These are phyloP conservation scores for Clarireedia paspali DNA, from an alignment of 2,329 filamentous ascomycete genomes.

Conservation along the genomic window DNA sequence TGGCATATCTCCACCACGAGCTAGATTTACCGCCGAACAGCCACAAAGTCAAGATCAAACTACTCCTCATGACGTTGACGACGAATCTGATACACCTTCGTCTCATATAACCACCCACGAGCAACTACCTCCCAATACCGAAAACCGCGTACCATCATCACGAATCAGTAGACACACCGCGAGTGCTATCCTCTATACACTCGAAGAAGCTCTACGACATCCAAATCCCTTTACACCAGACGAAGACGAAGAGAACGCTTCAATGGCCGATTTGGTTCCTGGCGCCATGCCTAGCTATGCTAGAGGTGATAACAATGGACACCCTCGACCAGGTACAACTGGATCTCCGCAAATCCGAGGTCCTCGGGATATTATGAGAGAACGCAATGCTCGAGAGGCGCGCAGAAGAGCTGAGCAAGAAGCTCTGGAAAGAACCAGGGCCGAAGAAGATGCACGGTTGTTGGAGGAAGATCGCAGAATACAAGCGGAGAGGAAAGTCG, in stretches of 20 bases:
- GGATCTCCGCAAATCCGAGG: conserved; percentile 59
- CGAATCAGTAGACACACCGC: conserved; percentile 78
- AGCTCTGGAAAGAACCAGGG: conserved; percentile 37
- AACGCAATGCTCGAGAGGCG: conserved; percentile 70
- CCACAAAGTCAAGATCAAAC: conserved; percentile 13
- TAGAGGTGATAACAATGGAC: conserved; percentile 41
- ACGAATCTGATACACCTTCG: conserved; percentile 20
- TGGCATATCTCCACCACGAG: conserved; percentile 26
- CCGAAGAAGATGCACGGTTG: conserved; percentile 43
- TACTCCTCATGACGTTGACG: conserved; percentile 23
- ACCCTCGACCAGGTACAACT: conserved; percentile 40
- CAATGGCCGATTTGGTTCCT: conserved; percentile 79
- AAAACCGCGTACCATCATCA: conserved; percentile 40
- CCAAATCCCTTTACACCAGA: conserved; percentile 80
- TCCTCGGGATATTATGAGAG: conserved; percentile 86
- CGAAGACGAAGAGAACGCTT: conserved; percentile 77
- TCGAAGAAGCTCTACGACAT: conserved; percentile 82
- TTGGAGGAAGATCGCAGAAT: conserved; percentile 48
- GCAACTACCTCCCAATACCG: not conserved
- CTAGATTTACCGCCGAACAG: conserved; percentile 18
- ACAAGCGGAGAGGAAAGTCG: conserved; percentile 51
- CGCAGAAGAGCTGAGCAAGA: conserved; percentile 50
- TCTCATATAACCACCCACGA: conserved; percentile 18
- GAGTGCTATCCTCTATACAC: conserved; percentile 82
- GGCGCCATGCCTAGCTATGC: conserved; percentile 46